Base-by-base conservation (phyloP, 148 eudicot genomes). In the Cornus suecica region DNA sequence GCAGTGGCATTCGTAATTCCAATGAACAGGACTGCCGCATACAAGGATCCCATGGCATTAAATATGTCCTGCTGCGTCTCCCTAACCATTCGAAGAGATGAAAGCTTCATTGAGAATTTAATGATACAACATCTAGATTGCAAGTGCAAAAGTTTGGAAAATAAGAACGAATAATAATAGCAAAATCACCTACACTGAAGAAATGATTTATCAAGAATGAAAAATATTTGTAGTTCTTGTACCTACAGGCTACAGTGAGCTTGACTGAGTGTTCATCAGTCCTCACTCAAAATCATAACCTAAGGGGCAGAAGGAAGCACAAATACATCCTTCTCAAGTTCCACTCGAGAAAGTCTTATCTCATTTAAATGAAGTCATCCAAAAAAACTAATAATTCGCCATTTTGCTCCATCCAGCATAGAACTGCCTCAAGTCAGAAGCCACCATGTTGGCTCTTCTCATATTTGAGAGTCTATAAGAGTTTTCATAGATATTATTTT, bases 21-120 rank as follows among this genome's bases (percentile, higher is more conserved):
- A 41, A 95, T 85, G 79, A 95, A 95, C 48, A 95, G 84, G 66
- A 93, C 93, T 51, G 99, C 99, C 28, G 87, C 87, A 69, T 95
- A 95, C 88, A 95, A 73, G 60, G 99, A 93, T 64, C 99, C 99
- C 99, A 95, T 88, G 29, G 97, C 97, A 75, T 95, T 90, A 52
- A 86, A 86, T 67, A 95, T 80, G 29, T 95, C 97, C 82, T 92
- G 98, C 80, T 92, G 92, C 27, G 80, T 85, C 22, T 84, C 91
- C 89, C 97, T 95, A 62, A 74, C 8, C 20, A 32, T 68, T 58
- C 65, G 60, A 48, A 48, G 68, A 75, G 77, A 23, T 48, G 56
- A 58, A 42, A 71, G 66, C 10, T 15, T 13, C 16, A 78, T 13
- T 13, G 13, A 25, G 28, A 25, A 51, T 26, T 18, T 1, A 31